Evolutionary conservation across 2,329 filamentous ascomycete species (phyloP).

Genomic region (Nigrospora osmanthi): DNA sequence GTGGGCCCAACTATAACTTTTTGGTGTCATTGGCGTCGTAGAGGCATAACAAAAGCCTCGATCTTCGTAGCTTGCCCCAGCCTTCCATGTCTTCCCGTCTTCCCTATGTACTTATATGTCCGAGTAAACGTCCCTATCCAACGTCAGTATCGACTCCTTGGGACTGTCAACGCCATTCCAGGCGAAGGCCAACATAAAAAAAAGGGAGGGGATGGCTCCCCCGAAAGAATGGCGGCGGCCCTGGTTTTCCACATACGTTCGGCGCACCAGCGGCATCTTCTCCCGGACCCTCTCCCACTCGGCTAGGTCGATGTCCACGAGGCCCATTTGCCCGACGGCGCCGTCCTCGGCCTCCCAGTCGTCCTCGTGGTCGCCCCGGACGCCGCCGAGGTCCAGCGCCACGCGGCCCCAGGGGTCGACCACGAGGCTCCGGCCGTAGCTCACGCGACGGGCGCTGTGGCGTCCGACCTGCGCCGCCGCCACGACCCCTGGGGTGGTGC

Average conservation of each 20-base stretch:
- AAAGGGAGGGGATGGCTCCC: too few species aligned
- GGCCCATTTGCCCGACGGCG: constrained; percentile 39
- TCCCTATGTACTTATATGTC: constrained; percentile 7
- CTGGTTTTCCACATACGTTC: constrained; percentile 37
- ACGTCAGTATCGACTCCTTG: too few species aligned
- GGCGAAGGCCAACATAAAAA: not conserved
- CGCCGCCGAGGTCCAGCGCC: constrained; percentile 53
- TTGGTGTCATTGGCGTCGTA: too few species aligned
- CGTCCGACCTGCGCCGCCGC: constrained; percentile 75
- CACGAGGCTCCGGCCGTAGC: constrained; percentile 81
- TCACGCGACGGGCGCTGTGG: constrained; percentile 58
- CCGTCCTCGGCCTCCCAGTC: constrained; percentile 20
- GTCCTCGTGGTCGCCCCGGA: constrained; percentile 27
- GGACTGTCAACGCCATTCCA: too few species aligned
- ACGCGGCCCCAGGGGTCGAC: constrained; percentile 83
- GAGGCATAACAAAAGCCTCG: too few species aligned
- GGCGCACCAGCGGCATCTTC: constrained; percentile 43
- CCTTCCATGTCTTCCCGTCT: not conserved
- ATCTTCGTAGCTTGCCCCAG: too few species aligned
- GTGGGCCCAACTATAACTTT: too few species aligned
- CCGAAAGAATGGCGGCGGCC: too few species aligned
- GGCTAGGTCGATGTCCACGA: constrained; percentile 45
- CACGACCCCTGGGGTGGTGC: constrained; percentile 43
- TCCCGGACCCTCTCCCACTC: constrained; percentile 38
- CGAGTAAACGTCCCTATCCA: constrained; percentile 17